A percentile compares a stretch with the other conserved stretches of the same genome.
These are phyloP conservation scores for Tetrahymena elliotti DNA, from an alignment of 73 alveolate species.

Conservation along the genomic window DNA sequence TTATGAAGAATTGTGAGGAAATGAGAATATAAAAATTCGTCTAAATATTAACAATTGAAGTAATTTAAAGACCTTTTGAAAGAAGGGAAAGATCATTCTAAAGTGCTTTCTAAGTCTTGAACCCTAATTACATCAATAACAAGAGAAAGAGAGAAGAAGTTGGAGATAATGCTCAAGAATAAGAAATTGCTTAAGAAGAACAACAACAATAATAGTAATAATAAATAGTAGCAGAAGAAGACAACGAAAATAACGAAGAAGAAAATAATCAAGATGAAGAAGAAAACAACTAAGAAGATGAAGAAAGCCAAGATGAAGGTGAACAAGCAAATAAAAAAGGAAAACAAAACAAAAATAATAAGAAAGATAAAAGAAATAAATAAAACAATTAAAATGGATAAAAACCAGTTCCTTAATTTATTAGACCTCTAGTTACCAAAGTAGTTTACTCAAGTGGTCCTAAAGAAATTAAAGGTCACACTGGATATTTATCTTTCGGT, in stretches of 20 bases:
- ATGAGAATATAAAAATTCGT: slow-evolving; percentile 78
- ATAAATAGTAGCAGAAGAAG: neutral
- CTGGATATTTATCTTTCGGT: slow-evolving; percentile 41
- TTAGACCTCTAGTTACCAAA: neutral
- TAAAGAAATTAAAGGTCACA: slow-evolving; percentile 26
- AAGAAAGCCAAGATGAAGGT: neutral
- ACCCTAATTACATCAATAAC: neutral
- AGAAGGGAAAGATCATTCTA: slow-evolving; percentile 12
- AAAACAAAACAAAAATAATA: neutral
- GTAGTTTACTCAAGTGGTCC: slow-evolving; percentile 17
- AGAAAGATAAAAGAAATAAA: neutral
- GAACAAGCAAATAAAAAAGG: slow-evolving; percentile 4
- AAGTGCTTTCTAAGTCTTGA: neutral
- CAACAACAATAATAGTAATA: neutral
- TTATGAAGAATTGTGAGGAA: slow-evolving; percentile 70
- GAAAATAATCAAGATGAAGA: slow-evolving; percentile 6
- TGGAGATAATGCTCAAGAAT: neutral
- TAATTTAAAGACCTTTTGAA: slow-evolving; percentile 47
- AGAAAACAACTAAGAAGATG: neutral
- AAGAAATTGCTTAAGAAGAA: neutral
- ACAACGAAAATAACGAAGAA: slow-evolving; percentile 9
- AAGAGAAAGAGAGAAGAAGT: neutral
- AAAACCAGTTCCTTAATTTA: neutral
- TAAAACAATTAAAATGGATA: neutral
- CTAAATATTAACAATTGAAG: slow-evolving; percentile 82